phyloP scores from a whole-genome alignment of 208 protist genomes.

The Vickermania ingenoplastis region DNA sequence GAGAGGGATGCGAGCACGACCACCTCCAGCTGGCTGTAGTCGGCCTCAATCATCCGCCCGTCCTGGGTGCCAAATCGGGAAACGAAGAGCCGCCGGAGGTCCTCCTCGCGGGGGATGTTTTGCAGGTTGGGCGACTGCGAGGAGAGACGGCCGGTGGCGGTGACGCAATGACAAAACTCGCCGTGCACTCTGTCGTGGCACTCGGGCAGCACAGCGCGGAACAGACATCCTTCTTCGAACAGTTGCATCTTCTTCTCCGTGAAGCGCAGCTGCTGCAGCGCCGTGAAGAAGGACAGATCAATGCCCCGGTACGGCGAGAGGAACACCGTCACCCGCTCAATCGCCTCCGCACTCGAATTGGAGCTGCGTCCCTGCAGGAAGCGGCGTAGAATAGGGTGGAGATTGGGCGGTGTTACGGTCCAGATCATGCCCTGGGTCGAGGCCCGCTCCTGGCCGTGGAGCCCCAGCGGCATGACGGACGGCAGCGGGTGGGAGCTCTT shows the following conservation, averaged over 20 bases:
- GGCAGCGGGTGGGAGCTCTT: conserved; percentile 61
- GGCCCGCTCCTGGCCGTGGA: conserved; percentile 79
- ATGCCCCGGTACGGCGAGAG: conserved; percentile 68
- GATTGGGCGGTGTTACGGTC: conserved; percentile 65
- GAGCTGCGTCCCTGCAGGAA: conserved; percentile 52
- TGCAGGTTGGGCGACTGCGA: conserved; percentile 86
- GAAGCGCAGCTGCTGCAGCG: conserved; percentile 84
- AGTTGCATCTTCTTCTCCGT: conserved; percentile 88
- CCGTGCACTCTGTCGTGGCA: conserved; percentile 79
- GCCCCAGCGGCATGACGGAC: conserved; percentile 22
- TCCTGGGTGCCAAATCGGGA: conserved; percentile 66
- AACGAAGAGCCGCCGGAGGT: conserved; percentile 66
- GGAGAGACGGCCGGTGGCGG: conserved; percentile 78
- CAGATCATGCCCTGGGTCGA: conserved; percentile 78
- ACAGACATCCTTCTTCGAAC: conserved; percentile 82
- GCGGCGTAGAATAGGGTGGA: conserved; percentile 54
- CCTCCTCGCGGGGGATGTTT: conserved; percentile 83
- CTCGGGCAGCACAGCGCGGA: conserved; percentile 80
- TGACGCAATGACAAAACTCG: conserved; percentile 84
- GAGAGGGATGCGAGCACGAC: conserved; percentile 83
- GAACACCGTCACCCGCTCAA: conserved; percentile 82
- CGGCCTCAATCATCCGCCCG: conserved; percentile 85
- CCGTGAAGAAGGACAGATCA: conserved; percentile 82
- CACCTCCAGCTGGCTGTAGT: conserved; percentile 88
- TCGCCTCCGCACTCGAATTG: conserved; percentile 77